phyloP scores from a whole-genome alignment of 1,139 yeast species.

The Maudiozyma humilis region DNA sequence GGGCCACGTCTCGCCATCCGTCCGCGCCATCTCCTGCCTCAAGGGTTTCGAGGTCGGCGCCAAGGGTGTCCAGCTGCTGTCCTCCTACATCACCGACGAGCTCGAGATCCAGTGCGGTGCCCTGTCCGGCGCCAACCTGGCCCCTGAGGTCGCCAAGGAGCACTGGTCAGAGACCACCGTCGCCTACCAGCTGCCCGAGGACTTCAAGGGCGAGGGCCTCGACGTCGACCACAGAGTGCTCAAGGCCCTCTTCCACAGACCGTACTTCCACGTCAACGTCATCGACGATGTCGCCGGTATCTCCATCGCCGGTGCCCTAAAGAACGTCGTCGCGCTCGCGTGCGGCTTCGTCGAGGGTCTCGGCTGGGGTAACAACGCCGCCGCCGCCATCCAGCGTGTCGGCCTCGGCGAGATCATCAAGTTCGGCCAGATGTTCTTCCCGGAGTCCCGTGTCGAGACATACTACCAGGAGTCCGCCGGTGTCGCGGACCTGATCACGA shows the following conservation, averaged over 20 bases:
- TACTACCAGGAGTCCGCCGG: slow-evolving; percentile 91
- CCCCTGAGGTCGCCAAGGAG: slow-evolving; percentile 87
- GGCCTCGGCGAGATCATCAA: slow-evolving; percentile 81
- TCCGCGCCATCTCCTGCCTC: slow-evolving; percentile 84
- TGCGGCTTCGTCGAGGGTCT: slow-evolving; percentile 94
- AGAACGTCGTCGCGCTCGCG: slow-evolving; percentile 86
- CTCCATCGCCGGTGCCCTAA: slow-evolving; percentile 83
- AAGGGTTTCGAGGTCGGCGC: slow-evolving; percentile 84
- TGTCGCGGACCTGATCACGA: slow-evolving; percentile 92
- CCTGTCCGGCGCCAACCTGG: slow-evolving; percentile 88
- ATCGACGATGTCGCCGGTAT: slow-evolving; percentile 89
- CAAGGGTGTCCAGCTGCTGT: slow-evolving; percentile 70
- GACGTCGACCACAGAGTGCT: slow-evolving; percentile 66
- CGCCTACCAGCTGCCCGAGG: slow-evolving; percentile 68
- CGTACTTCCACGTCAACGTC: slow-evolving; percentile 89
- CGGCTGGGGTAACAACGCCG: slow-evolving; percentile 98
- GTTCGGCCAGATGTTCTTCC: slow-evolving; percentile 69
- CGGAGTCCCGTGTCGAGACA: slow-evolving; percentile 62
- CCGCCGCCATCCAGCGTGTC: slow-evolving; percentile 90
- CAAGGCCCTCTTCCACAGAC: slow-evolving; percentile 81
- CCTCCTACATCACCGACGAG: slow-evolving; percentile 63
- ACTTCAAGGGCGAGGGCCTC: slow-evolving; percentile 57
- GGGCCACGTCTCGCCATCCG: slow-evolving; percentile 59
- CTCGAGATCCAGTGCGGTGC: slow-evolving; percentile 90
- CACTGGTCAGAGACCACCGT: slow-evolving; percentile 96